Evolutionary conservation across 768 basidiomycete species (phyloP), one percentile per base, ranked within the genome.

Genomic region (Fistulinella prunicolor): DNA sequence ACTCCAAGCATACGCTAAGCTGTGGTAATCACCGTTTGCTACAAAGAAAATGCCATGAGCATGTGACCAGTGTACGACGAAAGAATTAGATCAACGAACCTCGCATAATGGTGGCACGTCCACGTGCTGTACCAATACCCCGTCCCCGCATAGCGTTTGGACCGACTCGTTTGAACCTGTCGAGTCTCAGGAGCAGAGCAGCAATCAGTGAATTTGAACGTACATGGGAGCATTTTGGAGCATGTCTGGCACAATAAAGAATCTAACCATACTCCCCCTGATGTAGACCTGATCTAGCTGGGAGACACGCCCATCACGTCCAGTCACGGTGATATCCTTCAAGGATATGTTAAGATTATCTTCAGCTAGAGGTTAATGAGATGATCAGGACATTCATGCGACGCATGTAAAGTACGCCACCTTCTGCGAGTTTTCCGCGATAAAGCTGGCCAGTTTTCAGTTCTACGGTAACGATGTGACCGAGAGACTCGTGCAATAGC

Each of bases 241-340:
- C 90, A 99, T 97, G 70, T 98, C 96, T 46, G 96, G 96, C 19
- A 99, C 96, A 68, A 98, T 97, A 73, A 98, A 95, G 77, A 96
- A 98, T 56, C 96, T 80, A 56, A 97, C 77, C 90, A 97, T 96
- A 67, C 93, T 94, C 49, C 96, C 96, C 59, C 96, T 79, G 59
- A 99, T 99, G 71, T 99, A 99, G 26, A 97, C 95, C 70, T 97
- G 95, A 73, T 98, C 96, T 42, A 99, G 78, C 67, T 99, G 96
- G 12, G 96, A 96, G 23, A 99, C 93, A 60, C 96, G 91, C 21
- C 96, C 96, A 77, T 99, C 96, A 44, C 96, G 84, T 45, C 89
- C 92, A 13, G 96, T 99, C 26, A 98, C 96, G 24, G 96, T 98
- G 62, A 97, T 96, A 55, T 98, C 93, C 68, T 82, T 91, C 54